phyloP scores from a whole-genome alignment of 345 rosid species.

The Trapa incisa region DNA sequence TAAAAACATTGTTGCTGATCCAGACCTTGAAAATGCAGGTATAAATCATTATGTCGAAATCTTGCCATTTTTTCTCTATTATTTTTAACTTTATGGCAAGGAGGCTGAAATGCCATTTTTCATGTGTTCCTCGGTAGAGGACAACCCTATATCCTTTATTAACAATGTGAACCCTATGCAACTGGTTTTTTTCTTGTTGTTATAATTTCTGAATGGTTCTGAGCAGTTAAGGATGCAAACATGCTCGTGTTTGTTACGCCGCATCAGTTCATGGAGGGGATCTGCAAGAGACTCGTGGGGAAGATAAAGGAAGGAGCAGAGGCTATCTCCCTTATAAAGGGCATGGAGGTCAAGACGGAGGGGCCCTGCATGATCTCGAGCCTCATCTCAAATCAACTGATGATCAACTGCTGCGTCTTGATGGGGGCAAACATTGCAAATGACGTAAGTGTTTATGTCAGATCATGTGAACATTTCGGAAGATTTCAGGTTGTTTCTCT shows the following conservation, averaged over 20 bases:
- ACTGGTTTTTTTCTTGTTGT: background rate
- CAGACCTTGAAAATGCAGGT: conserved; percentile 88
- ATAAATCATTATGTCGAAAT: conserved; percentile 6
- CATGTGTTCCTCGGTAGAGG: too few relatives aligned
- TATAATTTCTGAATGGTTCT: background rate
- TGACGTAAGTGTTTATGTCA: conserved; percentile 33
- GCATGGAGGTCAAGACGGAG: conserved; percentile 91
- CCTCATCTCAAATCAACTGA: conserved; percentile 61
- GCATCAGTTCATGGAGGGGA: conserved; percentile 82
- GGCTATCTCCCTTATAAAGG: conserved; percentile 89
- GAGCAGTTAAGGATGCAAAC: conserved; percentile 67
- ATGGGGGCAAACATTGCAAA: conserved; percentile 98
- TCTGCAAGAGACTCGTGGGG: conserved; percentile 71
- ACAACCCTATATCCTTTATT: too few relatives aligned
- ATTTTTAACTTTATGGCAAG: too few relatives aligned
- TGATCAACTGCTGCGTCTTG: conserved; percentile 69
- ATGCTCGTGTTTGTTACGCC: conserved; percentile 95
- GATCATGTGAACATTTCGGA: background rate
- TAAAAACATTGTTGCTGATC: conserved; percentile 69
- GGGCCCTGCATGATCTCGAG: conserved; percentile 93
- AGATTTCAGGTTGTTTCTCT: conserved; percentile 6
- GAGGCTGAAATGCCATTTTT: too few relatives aligned
- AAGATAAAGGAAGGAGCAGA: conserved; percentile 46
- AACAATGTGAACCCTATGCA: background rate
- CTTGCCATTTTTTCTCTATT: too few relatives aligned